Evolutionary conservation across 2,329 filamentous ascomycete species (phyloP), one percentile per base, ranked within the genome.

Genomic region (Dactylellina drechsleri): DNA sequence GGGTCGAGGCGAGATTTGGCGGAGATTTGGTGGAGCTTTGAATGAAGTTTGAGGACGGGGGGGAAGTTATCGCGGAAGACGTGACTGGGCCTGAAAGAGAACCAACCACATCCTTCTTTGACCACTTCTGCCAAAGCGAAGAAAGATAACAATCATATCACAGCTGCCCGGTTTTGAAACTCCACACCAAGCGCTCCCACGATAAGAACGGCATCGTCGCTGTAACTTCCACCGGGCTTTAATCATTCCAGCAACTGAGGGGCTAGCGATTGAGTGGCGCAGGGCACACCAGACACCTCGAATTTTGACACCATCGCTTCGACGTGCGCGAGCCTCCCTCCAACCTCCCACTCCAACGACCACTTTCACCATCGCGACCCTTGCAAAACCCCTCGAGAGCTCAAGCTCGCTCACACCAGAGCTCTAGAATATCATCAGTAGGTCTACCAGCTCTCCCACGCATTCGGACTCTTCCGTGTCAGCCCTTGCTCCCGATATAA

Each of bases 271-370:
- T 54, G 12, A n/a, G 26, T 52, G 36, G 54, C 18, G 18, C 40
- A 45, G 54, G 12, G 18, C 43, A 16, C 23, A 58, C 2, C 10
- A 47, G 47, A 50, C 57, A 52, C 18, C 26, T 18, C 10, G 54
- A n/a, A 31, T 49, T 36, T 58, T n/a, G 18, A 58, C 57, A 40
- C 57, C 57, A 70, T 70, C 66, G 66, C 66, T 70, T 56, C 40
- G 31, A 13, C 50, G 16, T 40, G 23, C 56, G 16, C 43, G 4
- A 61, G 53, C 52, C 53, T 40, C 50, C 52, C 53, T 47, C 45
- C 58, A 40, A 50, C 36, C 16, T 56, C 16, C n/a, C 50, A 7
- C 2, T 16, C 36, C 16, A n/a, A 15, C 23, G 2, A 31, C 52
- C 26, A 28, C 10, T 49, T 2, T 36, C 31, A 36, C 31, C 31